Base-by-base conservation (phyloP, 2,329 filamentous ascomycete species). In the Penicillium sp. region DNA sequence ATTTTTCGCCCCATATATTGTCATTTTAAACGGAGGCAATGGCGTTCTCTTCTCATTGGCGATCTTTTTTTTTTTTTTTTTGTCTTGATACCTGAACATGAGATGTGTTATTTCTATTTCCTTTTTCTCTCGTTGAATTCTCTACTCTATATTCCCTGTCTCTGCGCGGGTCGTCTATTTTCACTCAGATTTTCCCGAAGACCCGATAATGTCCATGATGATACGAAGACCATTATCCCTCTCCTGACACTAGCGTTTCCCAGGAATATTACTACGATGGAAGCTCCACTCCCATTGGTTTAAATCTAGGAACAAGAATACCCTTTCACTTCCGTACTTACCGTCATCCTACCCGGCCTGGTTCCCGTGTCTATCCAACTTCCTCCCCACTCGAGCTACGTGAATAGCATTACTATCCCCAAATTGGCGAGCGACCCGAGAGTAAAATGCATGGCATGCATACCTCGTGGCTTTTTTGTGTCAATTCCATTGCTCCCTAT, bases 61-160 rank as follows among this genome's bases (percentile, higher is more conserved):
- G 49, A 51, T 46, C 27, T 38, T 38, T 3, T 32, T 32, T 6
- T 30, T n/a, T 30, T 9, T 9, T 32, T 32, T 32, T 44, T 29
- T 38, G 36, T 30, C 49, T 58, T 62, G 60, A 63, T 64, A 63
- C 60, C 57, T 60, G 54, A 34, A 52, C 53, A 56, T 53, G 53
- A 48, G 43, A 48, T 45, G 27, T 54, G n/a, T n/a, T n/a, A n/a
- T n/a, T n/a, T n/a, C 34, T 43, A 41, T 45, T n/a, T 52, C 29
- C 11, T 51, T 27, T 18, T 34, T 36, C 27, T 19, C 38, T 18
- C 34, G 7, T 29, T 35, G 23, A 41, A 32, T 48, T 30, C 27
- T 36, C n/a, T 13, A n/a, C 23, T 8, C 5, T 19, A 41, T 47
- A 47, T 52, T 35, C 43, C 35, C 35, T 10, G 7, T 14, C 23